A percentile compares a stretch with the other conserved stretches of the same genome.
Evolutionary conservation across 345 rosid genomes (phyloP).

Genomic region (Ricinus communis): DNA sequence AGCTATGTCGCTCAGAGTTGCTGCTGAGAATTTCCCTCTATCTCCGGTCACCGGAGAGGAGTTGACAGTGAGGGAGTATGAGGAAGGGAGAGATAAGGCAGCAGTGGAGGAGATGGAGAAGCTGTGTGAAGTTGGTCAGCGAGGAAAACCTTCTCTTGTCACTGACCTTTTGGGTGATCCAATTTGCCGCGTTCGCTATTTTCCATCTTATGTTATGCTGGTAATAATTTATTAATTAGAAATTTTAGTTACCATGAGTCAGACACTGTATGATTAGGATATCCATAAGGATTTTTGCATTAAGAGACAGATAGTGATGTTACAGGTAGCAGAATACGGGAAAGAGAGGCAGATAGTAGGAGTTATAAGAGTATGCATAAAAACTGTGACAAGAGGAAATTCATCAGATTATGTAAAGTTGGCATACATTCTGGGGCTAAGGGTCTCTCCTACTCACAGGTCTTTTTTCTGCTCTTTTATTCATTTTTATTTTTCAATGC

Average conservation of each 20-base stretch:
- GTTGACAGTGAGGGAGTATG: constrained; percentile 57
- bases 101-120: constrained; percentile 67
- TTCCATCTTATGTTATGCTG: constrained; percentile 58
- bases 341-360: constrained; percentile 54
- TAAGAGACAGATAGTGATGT: not conserved
- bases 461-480: constrained; percentile 13
- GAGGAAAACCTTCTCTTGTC: constrained; percentile 54
- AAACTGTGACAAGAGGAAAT: constrained; percentile 53
- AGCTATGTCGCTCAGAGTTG: constrained; percentile 39
- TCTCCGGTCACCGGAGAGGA: not conserved
- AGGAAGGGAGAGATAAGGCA: constrained; percentile 53
- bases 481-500: not conserved
- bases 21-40: constrained; percentile 27
- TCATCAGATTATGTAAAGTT: constrained; percentile 40
- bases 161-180: constrained; percentile 82
- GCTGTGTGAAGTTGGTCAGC: constrained; percentile 52
- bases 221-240: constrained; percentile 31
- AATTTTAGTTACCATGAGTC: too few relatives aligned
- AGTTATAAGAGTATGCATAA: constrained; percentile 64
- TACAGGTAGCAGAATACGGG: constrained; percentile 70
- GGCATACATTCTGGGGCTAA: constrained; percentile 65
- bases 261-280: too few relatives aligned
- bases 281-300: too few relatives aligned
- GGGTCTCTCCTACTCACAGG: constrained; percentile 73
- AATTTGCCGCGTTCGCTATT: constrained; percentile 62